Evolutionary conservation across 352 stramenopile species (phyloP).

Genomic region (Phytophthora boehmeriae): DNA sequence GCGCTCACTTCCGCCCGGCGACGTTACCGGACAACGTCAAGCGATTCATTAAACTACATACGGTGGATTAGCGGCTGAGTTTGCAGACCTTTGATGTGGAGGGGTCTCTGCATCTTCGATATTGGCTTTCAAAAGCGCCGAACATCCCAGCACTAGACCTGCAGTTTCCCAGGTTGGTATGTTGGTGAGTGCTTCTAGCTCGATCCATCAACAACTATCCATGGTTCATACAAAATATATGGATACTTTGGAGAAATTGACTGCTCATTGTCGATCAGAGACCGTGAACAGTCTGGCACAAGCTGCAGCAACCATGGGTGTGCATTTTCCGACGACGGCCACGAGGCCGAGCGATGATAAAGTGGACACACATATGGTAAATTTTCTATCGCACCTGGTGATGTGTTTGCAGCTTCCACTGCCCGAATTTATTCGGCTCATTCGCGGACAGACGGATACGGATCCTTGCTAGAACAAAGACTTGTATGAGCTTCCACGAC

Average conservation of each 20-base stretch:
- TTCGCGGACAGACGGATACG: not conserved
- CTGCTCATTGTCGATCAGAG: slow-evolving; percentile 3
- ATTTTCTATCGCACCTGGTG: not conserved
- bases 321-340: no score
- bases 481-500: slow-evolving; percentile 6
- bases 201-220: not conserved
- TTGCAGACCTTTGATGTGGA: slow-evolving; percentile 1
- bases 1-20: slow-evolving; percentile 5
- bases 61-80: slow-evolving; percentile 2
- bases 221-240: slow-evolving; percentile 3
- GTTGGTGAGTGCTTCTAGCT: not conserved
- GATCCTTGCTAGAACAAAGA: slow-evolving; percentile 10
- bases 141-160: no score
- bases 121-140: not conserved
- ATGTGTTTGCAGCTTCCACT: not conserved
- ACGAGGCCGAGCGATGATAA: not conserved
- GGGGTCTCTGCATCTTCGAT: not conserved
- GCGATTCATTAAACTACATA: not conserved
- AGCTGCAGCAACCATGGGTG: not conserved
- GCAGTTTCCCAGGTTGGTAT: not conserved
- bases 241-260: slow-evolving; percentile 1
- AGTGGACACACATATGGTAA: not conserved
- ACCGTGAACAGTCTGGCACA: not conserved
- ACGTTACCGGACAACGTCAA: not conserved
- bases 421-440: not conserved